Conservation (phyloP, 1,139 yeast species). For the Hansenula sp. region DNA sequence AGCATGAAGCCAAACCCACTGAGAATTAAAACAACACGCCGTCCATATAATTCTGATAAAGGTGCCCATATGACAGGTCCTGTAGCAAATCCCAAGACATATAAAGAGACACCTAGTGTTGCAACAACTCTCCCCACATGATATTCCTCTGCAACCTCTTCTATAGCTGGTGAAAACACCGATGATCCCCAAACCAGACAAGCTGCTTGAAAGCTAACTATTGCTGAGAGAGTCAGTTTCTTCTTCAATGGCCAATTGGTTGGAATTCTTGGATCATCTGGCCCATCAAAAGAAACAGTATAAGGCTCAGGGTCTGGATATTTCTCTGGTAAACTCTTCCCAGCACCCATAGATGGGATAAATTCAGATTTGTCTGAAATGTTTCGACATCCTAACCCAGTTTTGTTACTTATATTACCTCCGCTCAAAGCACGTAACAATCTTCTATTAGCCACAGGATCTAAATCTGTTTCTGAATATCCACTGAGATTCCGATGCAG, state of each 20-base stretch:
- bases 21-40: slow-evolving; percentile 51
- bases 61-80: slow-evolving; percentile 87
- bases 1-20: slow-evolving; percentile 52
- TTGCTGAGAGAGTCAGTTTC: slow-evolving; percentile 36
- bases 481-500: too few species aligned
- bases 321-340: slow-evolving; percentile 46
- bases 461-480: too few species aligned
- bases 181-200: slow-evolving; percentile 60
- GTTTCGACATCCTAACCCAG: too few species aligned
- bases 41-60: slow-evolving; percentile 68
- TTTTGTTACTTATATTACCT: too few species aligned
- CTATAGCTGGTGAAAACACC: slow-evolving; percentile 50
- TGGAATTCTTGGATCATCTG: slow-evolving; percentile 57
- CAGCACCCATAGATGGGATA: slow-evolving; percentile 59
- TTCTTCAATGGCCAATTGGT: slow-evolving; percentile 49
- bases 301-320: slow-evolving; percentile 47
- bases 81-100: slow-evolving; percentile 75
- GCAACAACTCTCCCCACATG: slow-evolving; percentile 53
- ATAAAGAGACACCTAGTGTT: slow-evolving; percentile 63
- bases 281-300: slow-evolving; percentile 57
- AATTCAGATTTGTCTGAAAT: too few species aligned
- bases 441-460: too few species aligned
- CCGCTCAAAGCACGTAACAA: too few species aligned
- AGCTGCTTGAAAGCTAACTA: slow-evolving; percentile 40
- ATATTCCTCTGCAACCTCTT: slow-evolving; percentile 36